Conservation (phyloP, 108 stramenopile species). For the Skeletonema potamos region DNA sequence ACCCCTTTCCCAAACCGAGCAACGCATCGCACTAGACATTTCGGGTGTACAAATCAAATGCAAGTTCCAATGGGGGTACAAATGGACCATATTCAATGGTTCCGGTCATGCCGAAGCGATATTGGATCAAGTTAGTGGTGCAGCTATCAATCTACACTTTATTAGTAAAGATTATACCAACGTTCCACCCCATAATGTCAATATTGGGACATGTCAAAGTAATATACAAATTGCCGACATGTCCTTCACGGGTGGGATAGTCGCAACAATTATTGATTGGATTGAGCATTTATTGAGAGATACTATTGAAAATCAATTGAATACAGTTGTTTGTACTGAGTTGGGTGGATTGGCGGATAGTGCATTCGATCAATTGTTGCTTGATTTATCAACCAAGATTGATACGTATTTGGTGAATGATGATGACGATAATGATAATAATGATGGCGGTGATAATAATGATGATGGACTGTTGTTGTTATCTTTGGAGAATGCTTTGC, state of each 20-base stretch:
- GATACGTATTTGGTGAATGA: slow-evolving; percentile 6
- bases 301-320: slow-evolving; percentile 39
- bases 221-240: slow-evolving; percentile 50
- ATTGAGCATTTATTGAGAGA: slow-evolving; percentile 55
- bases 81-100: slow-evolving; percentile 44
- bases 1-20: slow-evolving; percentile 1
- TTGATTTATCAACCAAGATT: not conserved
- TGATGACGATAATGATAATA: not conserved
- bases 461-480: not conserved
- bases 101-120: slow-evolving; percentile 9
- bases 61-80: slow-evolving; percentile 38
- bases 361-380: slow-evolving; percentile 15
- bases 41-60: slow-evolving; percentile 32
- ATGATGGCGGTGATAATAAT: not conserved
- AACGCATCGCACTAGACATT: slow-evolving; percentile 10
- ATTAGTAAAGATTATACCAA: slow-evolving; percentile 34
- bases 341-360: slow-evolving; percentile 35
- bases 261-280: slow-evolving; percentile 45
- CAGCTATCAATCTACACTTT: slow-evolving; percentile 41
- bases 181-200: slow-evolving; percentile 43
- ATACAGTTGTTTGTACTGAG: slow-evolving; percentile 52
- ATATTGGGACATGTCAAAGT: slow-evolving; percentile 38
- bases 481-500: slow-evolving; percentile 13
- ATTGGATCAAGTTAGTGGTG: slow-evolving; percentile 24
- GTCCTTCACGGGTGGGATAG: slow-evolving; percentile 58